Evolutionary conservation across 768 basidiomycete species (phyloP), one percentile per base, ranked within the genome.

Genomic region (Suillus decipiens): DNA sequence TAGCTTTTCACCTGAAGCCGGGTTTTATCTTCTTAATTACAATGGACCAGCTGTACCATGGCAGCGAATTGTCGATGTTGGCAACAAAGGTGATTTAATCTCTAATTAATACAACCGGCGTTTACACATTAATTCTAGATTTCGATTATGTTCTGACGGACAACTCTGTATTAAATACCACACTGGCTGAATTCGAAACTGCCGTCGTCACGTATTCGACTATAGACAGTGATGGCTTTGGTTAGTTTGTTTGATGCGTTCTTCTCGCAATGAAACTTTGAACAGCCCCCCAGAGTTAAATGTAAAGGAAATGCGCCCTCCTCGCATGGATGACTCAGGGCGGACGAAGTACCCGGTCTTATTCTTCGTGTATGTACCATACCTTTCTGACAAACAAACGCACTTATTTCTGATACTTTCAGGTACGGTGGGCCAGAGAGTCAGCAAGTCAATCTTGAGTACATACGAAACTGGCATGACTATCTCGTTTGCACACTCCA

Each of bases 261-360:
- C 64, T 61, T 54, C 36, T 50, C 53, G 60, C 53, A 55, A 57
- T 51, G 55, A 61, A 68, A 66, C 66, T 66, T 74, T 64, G 70
- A 61, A 28, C 59, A 61, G 64, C 56, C 62, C 64, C 28, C 42
- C 68, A 95, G 94, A 93, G 70, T 79, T 98, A 61, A 97, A 97
- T 74, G 91, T 92, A 61, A 83, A 91, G 70, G 96, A 98, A 78
- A 84, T 96, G 68, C 86, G 93, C 17, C 97, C 97, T 19, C 94
- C 95, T 5, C 82, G 85, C 63, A 92, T 99, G 88, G 97, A 99
- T 69, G 89, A 92, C 69, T 90, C 93, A 24, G 97, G 97, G n/a
- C 87, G 92, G 50, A 93, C 90, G 10, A 95, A 96, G 74, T 99
- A 99, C 71, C 93, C 97, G 1, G 95, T 98, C 24, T 79, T 99